Evolutionary conservation across 176 grass and related monocot species (phyloP).

Genomic region (Oryza meyeriana): DNA sequence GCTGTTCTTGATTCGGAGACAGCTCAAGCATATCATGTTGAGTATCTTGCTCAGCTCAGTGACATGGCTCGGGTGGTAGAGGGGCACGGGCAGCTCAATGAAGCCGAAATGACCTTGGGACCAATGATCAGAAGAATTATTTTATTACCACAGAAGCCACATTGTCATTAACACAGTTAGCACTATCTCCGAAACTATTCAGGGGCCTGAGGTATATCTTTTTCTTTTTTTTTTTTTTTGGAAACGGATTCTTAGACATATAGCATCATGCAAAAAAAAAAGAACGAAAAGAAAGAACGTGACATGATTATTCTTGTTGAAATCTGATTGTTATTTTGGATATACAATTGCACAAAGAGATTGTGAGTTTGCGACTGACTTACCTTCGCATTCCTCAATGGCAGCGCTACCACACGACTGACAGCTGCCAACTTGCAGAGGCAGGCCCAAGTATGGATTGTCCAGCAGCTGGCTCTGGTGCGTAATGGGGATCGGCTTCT

Average conservation of each 20-base stretch:
- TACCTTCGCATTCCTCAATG: background rate
- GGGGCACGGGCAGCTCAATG: constrained; percentile 27
- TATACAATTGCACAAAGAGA: background rate
- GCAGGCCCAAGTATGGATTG: constrained; percentile 26
- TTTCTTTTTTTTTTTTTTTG: background rate
- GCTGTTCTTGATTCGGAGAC: constrained; percentile 38
- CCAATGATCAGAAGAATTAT: background rate
- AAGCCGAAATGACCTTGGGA: constrained; percentile 34
- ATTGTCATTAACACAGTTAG: background rate
- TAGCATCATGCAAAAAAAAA: background rate
- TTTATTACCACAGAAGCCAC: background rate
- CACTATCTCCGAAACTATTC: background rate
- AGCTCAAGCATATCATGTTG: constrained; percentile 28
- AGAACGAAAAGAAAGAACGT: background rate
- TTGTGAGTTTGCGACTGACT: background rate
- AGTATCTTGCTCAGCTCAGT: constrained; percentile 33
- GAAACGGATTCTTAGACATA: background rate
- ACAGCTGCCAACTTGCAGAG: constrained; percentile 24
- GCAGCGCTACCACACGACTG: constrained; percentile 17
- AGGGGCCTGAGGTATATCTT: too few species aligned
- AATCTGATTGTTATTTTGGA: background rate
- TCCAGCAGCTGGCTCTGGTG: constrained; percentile 21
- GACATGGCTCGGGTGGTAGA: constrained; percentile 35
- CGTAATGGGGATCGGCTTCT: background rate
- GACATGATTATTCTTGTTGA: background rate